Conservation (phyloP, 2,329 filamentous ascomycete species). For the Orbilia ellipsospora region DNA sequence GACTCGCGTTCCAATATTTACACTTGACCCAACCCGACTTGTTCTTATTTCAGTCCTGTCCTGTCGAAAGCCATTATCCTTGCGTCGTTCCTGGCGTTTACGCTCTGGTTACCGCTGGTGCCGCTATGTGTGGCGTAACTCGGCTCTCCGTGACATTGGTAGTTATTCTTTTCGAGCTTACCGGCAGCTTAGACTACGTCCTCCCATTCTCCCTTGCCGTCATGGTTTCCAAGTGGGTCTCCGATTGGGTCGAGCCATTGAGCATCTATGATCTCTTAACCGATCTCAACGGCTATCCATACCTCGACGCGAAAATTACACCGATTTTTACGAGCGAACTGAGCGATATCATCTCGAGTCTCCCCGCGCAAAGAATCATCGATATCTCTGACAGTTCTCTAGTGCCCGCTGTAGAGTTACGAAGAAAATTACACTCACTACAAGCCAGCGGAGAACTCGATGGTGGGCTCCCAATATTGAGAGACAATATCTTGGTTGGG, state of each 20-base stretch:
- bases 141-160: conserved; percentile 91
- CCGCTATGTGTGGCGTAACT: conserved; percentile 98
- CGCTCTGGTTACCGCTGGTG: conserved; percentile 84
- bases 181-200: conserved; percentile 93
- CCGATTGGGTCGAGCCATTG: conserved; percentile 90
- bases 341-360: conserved; percentile 82
- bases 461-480: conserved; percentile 86
- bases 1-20: conserved; percentile 52
- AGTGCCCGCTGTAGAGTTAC: conserved; percentile 79
- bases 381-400: conserved; percentile 87
- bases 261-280: conserved; percentile 97
- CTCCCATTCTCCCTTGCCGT: conserved; percentile 93
- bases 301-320: conserved; percentile 95
- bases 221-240: conserved; percentile 96
- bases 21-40: conserved; percentile 71
- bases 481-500: conserved; percentile 82
- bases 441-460: conserved; percentile 90
- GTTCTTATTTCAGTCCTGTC: conserved; percentile 79
- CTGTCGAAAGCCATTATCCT: conserved; percentile 75
- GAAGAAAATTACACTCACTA: conserved; percentile 81
- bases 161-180: conserved; percentile 95
- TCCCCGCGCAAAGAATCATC: conserved; percentile 81
- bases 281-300: conserved; percentile 97
- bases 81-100: conserved; percentile 98
- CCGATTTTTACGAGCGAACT: conserved; percentile 90